These are phyloP conservation scores for Penicillium sp. DNA, from an alignment of 2,329 filamentous ascomycete genomes.

Conservation along the genomic window DNA sequence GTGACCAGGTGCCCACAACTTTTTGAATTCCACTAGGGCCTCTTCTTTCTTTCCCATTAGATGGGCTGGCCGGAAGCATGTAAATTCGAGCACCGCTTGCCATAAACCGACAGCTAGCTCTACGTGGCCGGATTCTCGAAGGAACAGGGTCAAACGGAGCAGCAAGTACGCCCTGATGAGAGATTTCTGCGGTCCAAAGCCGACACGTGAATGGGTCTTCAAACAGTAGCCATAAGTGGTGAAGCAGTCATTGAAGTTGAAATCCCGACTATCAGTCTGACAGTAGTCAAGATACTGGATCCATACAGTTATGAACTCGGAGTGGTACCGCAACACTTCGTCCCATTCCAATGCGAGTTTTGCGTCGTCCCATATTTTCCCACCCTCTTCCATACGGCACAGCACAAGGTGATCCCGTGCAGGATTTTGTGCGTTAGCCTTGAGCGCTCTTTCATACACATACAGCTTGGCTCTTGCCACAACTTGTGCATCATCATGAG, in stretches of 20 bases:
- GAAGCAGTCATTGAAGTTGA: conserved; percentile 66
- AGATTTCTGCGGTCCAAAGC: conserved; percentile 20
- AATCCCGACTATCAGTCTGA: conserved; percentile 64
- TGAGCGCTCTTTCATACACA: conserved; percentile 74
- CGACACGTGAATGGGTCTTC: conserved; percentile 30
- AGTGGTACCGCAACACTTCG: conserved; percentile 55
- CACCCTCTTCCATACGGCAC: conserved; percentile 69
- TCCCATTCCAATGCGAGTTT: conserved; percentile 65
- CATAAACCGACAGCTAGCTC: conserved; percentile 76
- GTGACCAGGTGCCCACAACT: conserved; percentile 86
- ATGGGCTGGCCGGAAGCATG: conserved; percentile 56
- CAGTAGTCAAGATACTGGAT: conserved; percentile 67
- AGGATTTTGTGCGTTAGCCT: conserved; percentile 47
- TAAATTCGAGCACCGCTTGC: conserved; percentile 77
- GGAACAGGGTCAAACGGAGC: conserved; percentile 68
- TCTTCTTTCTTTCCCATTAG: conserved; percentile 18
- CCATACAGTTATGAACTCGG: conserved; percentile 66
- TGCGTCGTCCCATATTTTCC: conserved; percentile 68
- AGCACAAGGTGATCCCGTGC: conserved; percentile 62
- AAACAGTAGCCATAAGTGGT: conserved; percentile 59
- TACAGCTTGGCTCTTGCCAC: conserved; percentile 77
- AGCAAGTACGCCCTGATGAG: conserved; percentile 65
- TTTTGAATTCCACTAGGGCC: conserved; percentile 51
- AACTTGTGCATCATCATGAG: conserved; percentile 62
- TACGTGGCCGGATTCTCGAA: conserved; percentile 72